Percentiles rank a stretch among this genome's conserved stretches.
phyloP scores from a whole-genome alignment of 495 filamentous ascomycete genomes.

The Talaromyces nanjingensis region DNA sequence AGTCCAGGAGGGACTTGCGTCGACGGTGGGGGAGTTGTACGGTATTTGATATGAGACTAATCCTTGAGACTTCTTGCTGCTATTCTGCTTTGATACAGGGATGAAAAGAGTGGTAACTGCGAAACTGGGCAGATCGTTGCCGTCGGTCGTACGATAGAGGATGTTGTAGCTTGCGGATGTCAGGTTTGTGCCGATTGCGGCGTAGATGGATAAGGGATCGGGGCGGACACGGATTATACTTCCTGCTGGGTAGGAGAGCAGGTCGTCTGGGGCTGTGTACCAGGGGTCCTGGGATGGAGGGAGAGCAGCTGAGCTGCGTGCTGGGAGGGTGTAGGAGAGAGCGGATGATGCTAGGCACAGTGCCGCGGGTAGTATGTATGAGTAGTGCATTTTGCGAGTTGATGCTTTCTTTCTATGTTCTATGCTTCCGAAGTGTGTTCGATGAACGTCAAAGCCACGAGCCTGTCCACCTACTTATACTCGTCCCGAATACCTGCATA shows the following conservation, averaged over 20 bases:
- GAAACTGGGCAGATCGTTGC: constrained; percentile 28
- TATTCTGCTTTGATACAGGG: background rate
- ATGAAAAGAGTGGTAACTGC: constrained; percentile 14
- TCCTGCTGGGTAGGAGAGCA: background rate
- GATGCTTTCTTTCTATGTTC: background rate
- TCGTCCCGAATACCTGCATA: background rate
- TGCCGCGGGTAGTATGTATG: background rate
- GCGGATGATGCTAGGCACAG: background rate
- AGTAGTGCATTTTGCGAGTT: background rate
- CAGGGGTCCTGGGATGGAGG: background rate
- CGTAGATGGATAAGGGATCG: background rate
- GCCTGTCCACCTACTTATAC: background rate
- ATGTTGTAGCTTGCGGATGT: constrained; percentile 29
- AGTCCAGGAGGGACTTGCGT: constrained; percentile 5
- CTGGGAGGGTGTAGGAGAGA: background rate
- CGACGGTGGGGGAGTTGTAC: constrained; percentile 2
- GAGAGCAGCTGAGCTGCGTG: background rate
- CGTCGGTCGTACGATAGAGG: constrained; percentile 43
- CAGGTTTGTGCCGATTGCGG: background rate
- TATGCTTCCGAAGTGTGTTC: background rate
- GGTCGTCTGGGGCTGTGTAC: background rate
- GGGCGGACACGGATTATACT: background rate
- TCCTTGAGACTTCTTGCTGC: background rate
- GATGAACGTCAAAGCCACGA: background rate
- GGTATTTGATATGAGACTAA: constrained; percentile 4